Evolutionary conservation across 768 basidiomycete genomes (phyloP), one percentile per base, ranked within the genome.

Genomic region (Boletus fagicola): DNA sequence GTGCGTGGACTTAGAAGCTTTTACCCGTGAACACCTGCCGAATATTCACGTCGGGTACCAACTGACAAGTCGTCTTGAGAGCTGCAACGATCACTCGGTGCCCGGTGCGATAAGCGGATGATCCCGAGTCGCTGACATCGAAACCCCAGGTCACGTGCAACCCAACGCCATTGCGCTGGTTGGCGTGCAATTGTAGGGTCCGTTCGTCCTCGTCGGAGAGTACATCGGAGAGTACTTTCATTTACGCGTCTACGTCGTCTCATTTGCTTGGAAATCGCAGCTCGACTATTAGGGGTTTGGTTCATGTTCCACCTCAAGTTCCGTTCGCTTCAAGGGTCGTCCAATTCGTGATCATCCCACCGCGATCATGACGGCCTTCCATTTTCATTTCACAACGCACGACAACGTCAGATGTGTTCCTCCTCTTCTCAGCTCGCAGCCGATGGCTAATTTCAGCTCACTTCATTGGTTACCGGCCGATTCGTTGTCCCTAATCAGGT

Each of bases 141-240:
- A 64, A 64, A 48, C 54, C 54, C 62, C 50, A 49, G 54, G 59
- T 66, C 65, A 67, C 65, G 65, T 66, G 61, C 24, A 3, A n/a
- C 7, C 45, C 10, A 26, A 15, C 33, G 24, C 22, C 7, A 24
- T 24, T 3, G 11, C 26, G 26, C 39, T 20, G n/a, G 9, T 4
- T 18, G 38, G 16, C 8, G 36, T 7, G 16, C 11, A 31, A 8
- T 13, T 18, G 4, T 11, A 20, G 39, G 31, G 39, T 39, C 10
- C 5, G 22, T 43, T 44, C 49, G 39, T 26, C 43, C n/a, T 39
- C 16, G 36, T 26, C 46, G 47, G 47, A 49, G 20, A 33, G 47
- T 33, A 5, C 16, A 26, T 26, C 46, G 47, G 47, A 49, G 20
- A 33, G 47, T 33, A 5, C 2, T 16, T 49, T 49, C 48, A 33